Base-by-base conservation (phyloP, 2,329 filamentous ascomycete species). In the Alternaria brassicae region DNA sequence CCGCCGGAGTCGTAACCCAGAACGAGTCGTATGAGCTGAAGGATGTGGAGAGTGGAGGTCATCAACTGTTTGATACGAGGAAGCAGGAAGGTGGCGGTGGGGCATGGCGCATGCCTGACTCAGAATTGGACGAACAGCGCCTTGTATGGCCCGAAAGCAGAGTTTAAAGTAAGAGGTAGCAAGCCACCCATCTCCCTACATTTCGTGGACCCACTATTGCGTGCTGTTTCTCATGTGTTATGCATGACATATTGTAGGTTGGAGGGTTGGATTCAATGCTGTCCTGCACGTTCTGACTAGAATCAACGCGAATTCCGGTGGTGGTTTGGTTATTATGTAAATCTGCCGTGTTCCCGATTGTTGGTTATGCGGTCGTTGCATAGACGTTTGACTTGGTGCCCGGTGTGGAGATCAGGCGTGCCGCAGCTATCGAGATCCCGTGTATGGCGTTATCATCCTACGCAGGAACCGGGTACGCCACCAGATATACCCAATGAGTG, bases 41-140 rank as follows among this genome's bases (percentile, higher is more conserved):
- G 19, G 15, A 37, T 30, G 36, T 53, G 37, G 49, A 50, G 17
- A 49, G 27, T 34, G 37, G 37, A 10, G 10, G 23, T 23, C 19
- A 40, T 12, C 19, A 40, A 23, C 37, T 5, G 37, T 37, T 28
- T 19, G 36, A 37, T 6, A 30, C 21, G 42, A 50, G 36, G 7
- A 49, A 27, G 19, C 37, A 40, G 8, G 15, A 40, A 17, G 36
- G 21, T 28, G 45, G 28, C 21, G 48, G 40, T 21, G 44, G 57
- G 39, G 52, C 44, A 13, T 55, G 51, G 57, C 57, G 36, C 17
- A 39, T 32, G 21, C 32, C 52, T 45, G 57, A 51, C 39, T 60
- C 51, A 52, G 56, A 59, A 6, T n/a, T 36, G n/a, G 51, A 51
- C 13, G 36, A 55, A 25, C 44, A 60, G 41, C 25, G 27, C 4